A percentile compares a stretch with the other conserved stretches of the same genome.
Conservation (phyloP, 2,329 filamentous ascomycete species). For the Fusarium miscanthi region DNA sequence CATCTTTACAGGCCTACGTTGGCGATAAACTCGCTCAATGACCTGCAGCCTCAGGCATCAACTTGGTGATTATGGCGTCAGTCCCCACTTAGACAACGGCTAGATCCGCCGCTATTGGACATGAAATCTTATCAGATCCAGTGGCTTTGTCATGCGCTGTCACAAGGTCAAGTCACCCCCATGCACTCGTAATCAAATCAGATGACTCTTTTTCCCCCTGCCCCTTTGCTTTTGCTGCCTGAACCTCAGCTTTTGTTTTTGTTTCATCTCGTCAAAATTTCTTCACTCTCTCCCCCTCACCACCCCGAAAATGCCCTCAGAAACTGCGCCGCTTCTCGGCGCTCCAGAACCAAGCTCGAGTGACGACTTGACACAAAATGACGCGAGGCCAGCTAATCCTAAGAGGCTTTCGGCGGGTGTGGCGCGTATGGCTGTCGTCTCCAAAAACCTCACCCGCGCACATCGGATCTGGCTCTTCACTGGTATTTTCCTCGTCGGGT, state of each 20-base stretch:
- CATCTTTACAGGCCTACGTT: accelerated
- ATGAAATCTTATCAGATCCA: slow-evolving; percentile 41
- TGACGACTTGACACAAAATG: neutral
- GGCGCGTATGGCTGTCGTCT: slow-evolving; percentile 62
- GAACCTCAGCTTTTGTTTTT: neutral
- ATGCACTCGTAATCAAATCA: slow-evolving; percentile 8
- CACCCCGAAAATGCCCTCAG: slow-evolving; percentile 7
- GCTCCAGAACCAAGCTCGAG: neutral
- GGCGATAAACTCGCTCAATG: neutral
- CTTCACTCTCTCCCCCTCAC: neutral
- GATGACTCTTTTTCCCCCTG: neutral
- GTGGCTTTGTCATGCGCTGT: slow-evolving; percentile 29
- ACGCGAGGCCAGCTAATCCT: slow-evolving; percentile 2
- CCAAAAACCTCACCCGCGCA: slow-evolving; percentile 55
- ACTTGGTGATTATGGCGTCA: neutral
- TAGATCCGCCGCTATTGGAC: slow-evolving; percentile 43
- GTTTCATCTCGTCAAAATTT: neutral
- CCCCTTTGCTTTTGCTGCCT: neutral
- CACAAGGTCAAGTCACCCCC: slow-evolving; percentile 22
- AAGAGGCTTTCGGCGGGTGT: slow-evolving; percentile 55
- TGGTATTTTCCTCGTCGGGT: slow-evolving; percentile 69
- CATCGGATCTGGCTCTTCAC: slow-evolving; percentile 65
- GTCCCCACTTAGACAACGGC: slow-evolving; percentile 29
- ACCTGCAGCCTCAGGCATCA: neutral
- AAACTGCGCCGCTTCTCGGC: slow-evolving; percentile 31